Evolutionary conservation across 2,329 filamentous ascomycete species (phyloP), one percentile per base, ranked within the genome.

Genomic region (Fusarium sp.): DNA sequence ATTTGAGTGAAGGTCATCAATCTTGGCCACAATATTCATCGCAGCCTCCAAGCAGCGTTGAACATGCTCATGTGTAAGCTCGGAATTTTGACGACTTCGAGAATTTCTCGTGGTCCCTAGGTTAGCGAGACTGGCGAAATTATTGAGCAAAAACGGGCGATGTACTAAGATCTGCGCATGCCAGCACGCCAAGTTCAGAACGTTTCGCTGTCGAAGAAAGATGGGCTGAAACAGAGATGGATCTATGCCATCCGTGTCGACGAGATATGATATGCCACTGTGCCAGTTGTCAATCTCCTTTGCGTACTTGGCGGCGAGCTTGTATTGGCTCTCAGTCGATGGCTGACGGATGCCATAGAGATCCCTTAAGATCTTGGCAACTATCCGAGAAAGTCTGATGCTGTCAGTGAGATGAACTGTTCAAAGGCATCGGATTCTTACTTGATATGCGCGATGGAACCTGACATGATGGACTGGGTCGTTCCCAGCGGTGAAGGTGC

Each of bases 111-210:
- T 62, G 1, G 60, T 57, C 2, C 69, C 49, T 1, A 58, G 17
- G 24, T 67, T 62, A 6, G 67, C 56, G 4, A 74, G 65, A n/a
- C 67, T 76, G 2, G 75, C 69, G 60, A 84, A 83, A 59, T 80
- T 81, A 42, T 80, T 81, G 2, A 83, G 69, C 7, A 85, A 69
- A 36, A 83, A 82, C 1, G 82, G 83, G 0, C 84, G 79, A 53
- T 84, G 79, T 1, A 81, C 80, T 1, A 85, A 78, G n/a, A 85
- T 83, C 20, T 80, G 77, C 3, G 84, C 81, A 62, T 85, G 84
- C 82, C 83, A 85, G 70, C 80, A 85, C 5, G 84, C 80, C 4
- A 85, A 71, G 55, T 83, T 84, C 5, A 85, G 71, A 0, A 85
- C 81, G 59, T 84, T 81, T 4, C 82, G 77, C 70, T 85, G 84